phyloP scores from a whole-genome alignment of 2,329 filamentous ascomycete genomes.

The Stemphylium lycopersici region DNA sequence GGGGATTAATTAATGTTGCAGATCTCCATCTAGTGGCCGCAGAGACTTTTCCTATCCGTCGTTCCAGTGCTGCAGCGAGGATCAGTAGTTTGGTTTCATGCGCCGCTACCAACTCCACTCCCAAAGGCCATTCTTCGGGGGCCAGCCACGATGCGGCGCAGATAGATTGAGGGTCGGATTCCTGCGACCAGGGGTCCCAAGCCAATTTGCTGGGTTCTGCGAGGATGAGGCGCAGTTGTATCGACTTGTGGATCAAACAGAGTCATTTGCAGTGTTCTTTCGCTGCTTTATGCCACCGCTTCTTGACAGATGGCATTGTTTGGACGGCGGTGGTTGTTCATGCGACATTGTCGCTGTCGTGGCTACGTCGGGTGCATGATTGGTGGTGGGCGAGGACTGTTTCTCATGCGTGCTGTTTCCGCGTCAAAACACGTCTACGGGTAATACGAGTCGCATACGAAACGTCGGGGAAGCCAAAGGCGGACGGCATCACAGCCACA shows the following conservation, averaged over 20 bases:
- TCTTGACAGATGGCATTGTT: slow-evolving; percentile 1
- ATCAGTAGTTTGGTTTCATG: slow-evolving; percentile 9
- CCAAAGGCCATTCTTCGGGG: not conserved
- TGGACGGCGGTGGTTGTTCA: not conserved
- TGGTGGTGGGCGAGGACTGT: slow-evolving; percentile 1
- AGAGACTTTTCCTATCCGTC: not conserved
- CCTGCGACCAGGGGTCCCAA: slow-evolving; percentile 3
- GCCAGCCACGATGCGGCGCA: slow-evolving; percentile 13
- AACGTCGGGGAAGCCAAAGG: slow-evolving; percentile 1
- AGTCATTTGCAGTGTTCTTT: not conserved
- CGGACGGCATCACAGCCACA: not conserved
- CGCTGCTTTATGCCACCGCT: slow-evolving; percentile 3
- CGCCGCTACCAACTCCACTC: not conserved
- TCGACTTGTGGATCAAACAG: not conserved
- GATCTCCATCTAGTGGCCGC: slow-evolving; percentile 5
- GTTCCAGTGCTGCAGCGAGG: not conserved
- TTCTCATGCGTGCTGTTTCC: slow-evolving; percentile 12
- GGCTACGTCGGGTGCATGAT: not conserved
- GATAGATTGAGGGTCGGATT: slow-evolving; percentile 9
- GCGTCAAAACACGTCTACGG: slow-evolving; percentile 9
- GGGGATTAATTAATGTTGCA: not conserved
- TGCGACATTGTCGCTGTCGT: slow-evolving; percentile 3
- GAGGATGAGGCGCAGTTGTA: not conserved
- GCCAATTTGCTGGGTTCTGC: not conserved
- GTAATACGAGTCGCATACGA: slow-evolving; percentile 13